A percentile compares a stretch with the other conserved stretches of the same genome.
Evolutionary conservation across 441 rosid genomes (phyloP).

Genomic region (Flueggea neowawraea): DNA sequence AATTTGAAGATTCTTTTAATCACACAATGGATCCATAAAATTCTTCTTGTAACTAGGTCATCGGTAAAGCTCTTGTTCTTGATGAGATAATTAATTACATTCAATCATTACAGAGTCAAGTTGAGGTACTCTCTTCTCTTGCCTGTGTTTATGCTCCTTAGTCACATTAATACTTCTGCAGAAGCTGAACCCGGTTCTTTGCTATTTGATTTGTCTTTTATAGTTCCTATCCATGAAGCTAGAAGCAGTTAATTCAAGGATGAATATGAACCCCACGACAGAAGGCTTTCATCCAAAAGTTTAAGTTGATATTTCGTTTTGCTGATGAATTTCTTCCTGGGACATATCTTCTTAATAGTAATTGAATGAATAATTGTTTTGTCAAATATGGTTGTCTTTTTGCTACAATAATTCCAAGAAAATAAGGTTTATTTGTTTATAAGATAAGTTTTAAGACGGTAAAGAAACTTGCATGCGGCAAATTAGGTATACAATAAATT

Average conservation of each 20-base stretch:
- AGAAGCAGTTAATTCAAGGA: conserved; percentile 72
- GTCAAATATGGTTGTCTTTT: neutral
- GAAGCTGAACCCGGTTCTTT: conserved; percentile 2
- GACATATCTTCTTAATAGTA: neutral
- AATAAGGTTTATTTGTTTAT: neutral
- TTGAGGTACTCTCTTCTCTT: conserved; percentile 48
- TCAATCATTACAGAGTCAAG: conserved; percentile 78
- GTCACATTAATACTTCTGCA: neutral
- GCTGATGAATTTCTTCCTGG: neutral
- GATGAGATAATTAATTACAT: conserved; percentile 93
- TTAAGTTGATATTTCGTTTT: neutral
- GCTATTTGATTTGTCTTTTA: conserved; percentile 9
- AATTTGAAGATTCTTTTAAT: neutral
- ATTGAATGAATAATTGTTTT: neutral
- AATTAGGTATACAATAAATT: too few relatives aligned
- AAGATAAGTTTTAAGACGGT: neutral
- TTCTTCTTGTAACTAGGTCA: conserved; percentile 40
- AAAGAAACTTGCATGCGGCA: too few relatives aligned
- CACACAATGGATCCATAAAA: neutral
- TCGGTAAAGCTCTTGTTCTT: conserved; percentile 84
- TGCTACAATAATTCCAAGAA: neutral
- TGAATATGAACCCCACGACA: conserved; percentile 37
- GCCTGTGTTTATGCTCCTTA: neutral
- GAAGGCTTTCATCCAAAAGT: conserved; percentile 58
- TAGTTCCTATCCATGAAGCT: conserved; percentile 91